phyloP scores from a whole-genome alignment of 495 filamentous ascomycete genomes.

The Aspergillus sclerotiicarbonarius region DNA sequence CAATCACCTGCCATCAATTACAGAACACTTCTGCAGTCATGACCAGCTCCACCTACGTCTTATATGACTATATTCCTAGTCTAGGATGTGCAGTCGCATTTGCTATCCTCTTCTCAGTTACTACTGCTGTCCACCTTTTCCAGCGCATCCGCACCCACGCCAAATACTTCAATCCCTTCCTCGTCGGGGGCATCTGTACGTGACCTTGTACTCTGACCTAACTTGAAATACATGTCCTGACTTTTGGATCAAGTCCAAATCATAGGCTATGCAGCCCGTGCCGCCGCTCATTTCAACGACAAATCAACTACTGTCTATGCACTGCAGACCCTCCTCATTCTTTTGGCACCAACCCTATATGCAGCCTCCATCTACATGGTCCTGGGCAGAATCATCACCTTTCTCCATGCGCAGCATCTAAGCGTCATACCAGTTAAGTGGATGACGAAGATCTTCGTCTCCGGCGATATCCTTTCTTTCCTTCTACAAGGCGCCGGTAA shows the following conservation, averaged over 20 bases:
- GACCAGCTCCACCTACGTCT: too few relatives aligned
- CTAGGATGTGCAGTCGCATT: not conserved
- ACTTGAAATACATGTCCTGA: not conserved
- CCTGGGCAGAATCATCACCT: slow-evolving; percentile 43
- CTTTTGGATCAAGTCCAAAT: slow-evolving; percentile 34
- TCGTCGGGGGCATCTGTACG: slow-evolving; percentile 4
- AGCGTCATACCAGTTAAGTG: slow-evolving; percentile 2
- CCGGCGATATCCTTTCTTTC: slow-evolving; percentile 20
- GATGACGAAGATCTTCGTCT: slow-evolving; percentile 22
- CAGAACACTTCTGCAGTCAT: too few relatives aligned
- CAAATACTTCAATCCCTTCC: not conserved
- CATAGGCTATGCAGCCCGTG: slow-evolving; percentile 41
- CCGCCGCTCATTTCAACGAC: slow-evolving; percentile 10
- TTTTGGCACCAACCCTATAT: slow-evolving; percentile 32
- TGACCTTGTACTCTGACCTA: not conserved
- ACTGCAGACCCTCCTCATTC: slow-evolving; percentile 27
- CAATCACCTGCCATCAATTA: too few relatives aligned
- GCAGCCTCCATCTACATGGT: slow-evolving; percentile 55
- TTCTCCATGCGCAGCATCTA: slow-evolving; percentile 33
- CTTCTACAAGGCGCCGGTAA: slow-evolving; percentile 13
- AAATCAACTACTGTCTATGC: slow-evolving; percentile 17
- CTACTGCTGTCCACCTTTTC: not conserved
- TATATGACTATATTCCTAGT: not conserved
- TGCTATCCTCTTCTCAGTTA: not conserved
- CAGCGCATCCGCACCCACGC: not conserved